These are phyloP conservation scores for Pisolithus albus DNA, from an alignment of 768 basidiomycete genomes.

Conservation along the genomic window DNA sequence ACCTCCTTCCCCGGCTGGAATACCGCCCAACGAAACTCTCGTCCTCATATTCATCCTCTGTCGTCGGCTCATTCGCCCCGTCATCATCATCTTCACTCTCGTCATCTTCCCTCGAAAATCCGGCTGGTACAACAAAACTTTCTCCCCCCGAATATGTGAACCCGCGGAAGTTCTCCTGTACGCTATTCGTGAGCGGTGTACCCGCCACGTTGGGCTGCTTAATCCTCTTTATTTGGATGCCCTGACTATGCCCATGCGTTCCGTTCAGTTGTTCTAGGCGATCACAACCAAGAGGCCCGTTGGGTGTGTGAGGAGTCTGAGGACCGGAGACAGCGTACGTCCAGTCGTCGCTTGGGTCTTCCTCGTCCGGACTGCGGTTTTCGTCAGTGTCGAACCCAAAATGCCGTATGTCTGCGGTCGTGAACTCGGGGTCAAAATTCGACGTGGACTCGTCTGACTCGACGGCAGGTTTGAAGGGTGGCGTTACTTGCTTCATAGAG, in stretches of 20 bases:
- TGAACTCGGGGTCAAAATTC: conserved; percentile 99
- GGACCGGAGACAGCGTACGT: conserved; percentile 30
- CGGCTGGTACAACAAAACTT: conserved; percentile 46
- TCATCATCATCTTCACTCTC: conserved; percentile 47
- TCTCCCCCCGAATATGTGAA: conserved; percentile 85
- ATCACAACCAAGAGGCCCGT: conserved; percentile 73
- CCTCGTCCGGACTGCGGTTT: conserved; percentile 39
- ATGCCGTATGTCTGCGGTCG: conserved; percentile 79
- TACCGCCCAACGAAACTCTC: conserved; percentile 63
- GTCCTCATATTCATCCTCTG: conserved; percentile 77
- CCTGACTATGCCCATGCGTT: conserved; percentile 19
- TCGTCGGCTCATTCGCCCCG: conserved; percentile 42
- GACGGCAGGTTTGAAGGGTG: conserved; percentile 96
- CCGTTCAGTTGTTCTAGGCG: conserved; percentile 12
- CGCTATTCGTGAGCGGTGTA: conserved; percentile 79
- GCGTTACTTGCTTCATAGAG: conserved; percentile 81
- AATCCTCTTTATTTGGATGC: conserved; percentile 48
- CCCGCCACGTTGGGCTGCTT: conserved; percentile 41
- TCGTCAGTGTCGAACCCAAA: conserved; percentile 50
- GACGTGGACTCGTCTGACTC: conserved; percentile 97
- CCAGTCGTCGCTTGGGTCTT: conserved; percentile 66
- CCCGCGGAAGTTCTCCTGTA: conserved; percentile 95
- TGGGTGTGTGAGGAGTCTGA: conserved; percentile 49
- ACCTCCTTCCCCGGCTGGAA: conserved; percentile 48
- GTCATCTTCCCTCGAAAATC: conserved; percentile 30